Percentiles rank a stretch among this genome's conserved stretches.
These are phyloP conservation scores for Boletus smithii DNA, from an alignment of 1,284 basidiomycete genomes.

Conservation along the genomic window DNA sequence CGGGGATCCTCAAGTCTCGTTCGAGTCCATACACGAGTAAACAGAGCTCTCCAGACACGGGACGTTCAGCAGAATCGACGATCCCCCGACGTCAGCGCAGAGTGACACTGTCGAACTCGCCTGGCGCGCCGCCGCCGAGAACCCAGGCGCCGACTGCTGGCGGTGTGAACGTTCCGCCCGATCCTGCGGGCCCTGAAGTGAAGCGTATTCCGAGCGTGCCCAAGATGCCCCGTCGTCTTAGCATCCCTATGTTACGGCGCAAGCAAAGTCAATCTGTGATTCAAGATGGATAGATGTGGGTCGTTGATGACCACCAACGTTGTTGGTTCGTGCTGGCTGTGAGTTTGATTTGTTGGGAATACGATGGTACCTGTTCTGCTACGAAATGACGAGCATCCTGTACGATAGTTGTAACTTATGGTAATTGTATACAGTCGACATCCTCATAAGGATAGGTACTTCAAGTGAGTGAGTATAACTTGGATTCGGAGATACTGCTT, in stretches of 20 bases:
- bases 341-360: no score
- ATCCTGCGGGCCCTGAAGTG: background rate
- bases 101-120: slow-evolving; percentile 22
- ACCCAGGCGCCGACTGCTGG: background rate
- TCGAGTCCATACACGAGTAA: slow-evolving; percentile 2
- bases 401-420: no score
- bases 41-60: slow-evolving; percentile 1
- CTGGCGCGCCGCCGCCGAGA: slow-evolving; percentile 5
- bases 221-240: slow-evolving; percentile 28
- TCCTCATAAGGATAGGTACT: no score
- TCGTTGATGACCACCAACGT: no score
- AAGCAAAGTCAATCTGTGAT: slow-evolving; percentile 22
- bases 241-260: slow-evolving; percentile 31
- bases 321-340: no score
- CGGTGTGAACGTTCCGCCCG: background rate
- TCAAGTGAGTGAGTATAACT: no score
- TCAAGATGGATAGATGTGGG: slow-evolving; percentile 1
- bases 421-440: no score
- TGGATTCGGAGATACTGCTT: no score
- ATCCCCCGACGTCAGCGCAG: slow-evolving; percentile 17
- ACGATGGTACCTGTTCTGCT: no score
- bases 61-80: background rate
- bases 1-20: slow-evolving; percentile 21
- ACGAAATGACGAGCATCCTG: no score
- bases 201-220: slow-evolving; percentile 26